These are phyloP conservation scores for Earliella scabrosa DNA, from an alignment of 1,284 basidiomycete species.

Conservation along the genomic window DNA sequence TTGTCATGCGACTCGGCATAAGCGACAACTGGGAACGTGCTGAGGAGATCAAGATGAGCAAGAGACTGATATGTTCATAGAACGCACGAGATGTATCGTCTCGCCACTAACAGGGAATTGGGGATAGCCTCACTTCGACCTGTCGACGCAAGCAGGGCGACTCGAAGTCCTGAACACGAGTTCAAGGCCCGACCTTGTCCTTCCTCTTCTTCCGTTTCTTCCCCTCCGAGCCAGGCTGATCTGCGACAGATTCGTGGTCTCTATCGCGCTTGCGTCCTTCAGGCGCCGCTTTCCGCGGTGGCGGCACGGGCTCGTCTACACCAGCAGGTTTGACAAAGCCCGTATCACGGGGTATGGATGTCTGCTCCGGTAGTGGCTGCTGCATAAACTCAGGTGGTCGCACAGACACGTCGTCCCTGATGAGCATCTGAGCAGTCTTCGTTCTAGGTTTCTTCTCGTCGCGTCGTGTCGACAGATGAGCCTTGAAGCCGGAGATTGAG, in stretches of 20 bases:
- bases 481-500: constrained; percentile 37
- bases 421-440: constrained; percentile 52
- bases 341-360: constrained; percentile 15
- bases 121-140: background rate
- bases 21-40: no score
- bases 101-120: background rate
- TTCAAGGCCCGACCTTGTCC: constrained; percentile 13
- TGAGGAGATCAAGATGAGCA: no score
- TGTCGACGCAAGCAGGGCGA: background rate
- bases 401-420: constrained; percentile 51
- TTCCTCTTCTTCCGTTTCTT: constrained; percentile 30
- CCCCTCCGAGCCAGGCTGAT: constrained; percentile 17
- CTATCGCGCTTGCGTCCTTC: constrained; percentile 26
- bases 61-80: no score
- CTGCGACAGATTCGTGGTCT: constrained; percentile 15
- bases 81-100: constrained; percentile 19
- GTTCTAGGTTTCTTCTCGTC: constrained; percentile 33
- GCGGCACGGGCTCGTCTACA: constrained; percentile 50
- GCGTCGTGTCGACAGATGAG: constrained; percentile 23
- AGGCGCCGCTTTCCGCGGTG: background rate
- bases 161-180: background rate
- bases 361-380: background rate
- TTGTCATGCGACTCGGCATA: constrained; percentile 12
- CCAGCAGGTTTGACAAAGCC: constrained; percentile 59
- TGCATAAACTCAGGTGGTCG: constrained; percentile 17